Base-by-base conservation (phyloP, 306 rosid genomes). In the Trichosanthes cucumerina region DNA sequence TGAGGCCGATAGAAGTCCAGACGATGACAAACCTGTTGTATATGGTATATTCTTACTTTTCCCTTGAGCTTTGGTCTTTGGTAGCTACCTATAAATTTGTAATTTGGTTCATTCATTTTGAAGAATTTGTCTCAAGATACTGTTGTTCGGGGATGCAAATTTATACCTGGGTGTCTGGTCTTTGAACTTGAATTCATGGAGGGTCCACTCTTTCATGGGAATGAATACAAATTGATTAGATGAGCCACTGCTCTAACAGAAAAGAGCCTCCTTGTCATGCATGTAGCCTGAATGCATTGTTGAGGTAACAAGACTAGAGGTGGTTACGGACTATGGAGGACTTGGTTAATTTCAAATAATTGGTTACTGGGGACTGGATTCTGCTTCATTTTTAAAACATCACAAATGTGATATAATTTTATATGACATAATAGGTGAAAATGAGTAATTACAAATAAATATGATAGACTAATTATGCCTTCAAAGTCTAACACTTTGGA, bases 21-120 rank as follows among this genome's bases (percentile, higher is more conserved):
- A 94, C 0, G 90, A 88, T 41, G 98, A 88, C 14, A 85, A 87
- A 78, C 96, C 98, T 12, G 88, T 90, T 80, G 90, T 88, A 52
- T 94, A 92, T 71, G 98, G 98, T 94, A 87, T 70, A 33, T 64
- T 46, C 9, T 57, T 16, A 26, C 1, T 3, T 14, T 49, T 14
- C 24, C 2, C 7, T 46, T 7, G 39, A 47, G 33, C 44, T 49
- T 49, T 73, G 43, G 28, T 28, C 44, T 49, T 73, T 10, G 38
- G 9, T 46, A 49, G 9, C 44, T 3, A 15, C 9, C n/a, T 13
- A n/a, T 73, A 34, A 49, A 15, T 73, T 73, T 7, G 8, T 50
- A 73, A 8, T 7, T 73, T 73, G 78, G 39, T 26, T 73, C 78
- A 7, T 73, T 46, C 77, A 16, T 13, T 47, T 26, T 14, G 38